Conservation (phyloP, 352 stramenopile species). For the Thraustochytrium sp. region DNA sequence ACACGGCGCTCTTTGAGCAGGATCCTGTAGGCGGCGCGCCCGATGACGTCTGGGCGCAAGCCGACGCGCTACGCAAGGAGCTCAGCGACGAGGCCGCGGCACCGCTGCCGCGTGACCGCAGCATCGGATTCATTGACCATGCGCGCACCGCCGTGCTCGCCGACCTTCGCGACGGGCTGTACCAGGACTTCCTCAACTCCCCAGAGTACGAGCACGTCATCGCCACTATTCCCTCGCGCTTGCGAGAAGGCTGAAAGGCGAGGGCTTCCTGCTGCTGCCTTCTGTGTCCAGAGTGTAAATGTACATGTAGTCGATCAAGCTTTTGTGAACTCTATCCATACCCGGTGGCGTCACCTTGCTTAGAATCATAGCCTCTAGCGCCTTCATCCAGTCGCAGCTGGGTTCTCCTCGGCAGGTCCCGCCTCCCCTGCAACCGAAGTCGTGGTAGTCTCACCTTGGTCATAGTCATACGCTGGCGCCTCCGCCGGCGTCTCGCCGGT, state of each 20-base stretch:
- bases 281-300: no score
- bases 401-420: no score
- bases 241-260: not conserved
- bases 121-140: not conserved
- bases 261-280: not conserved
- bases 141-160: not conserved
- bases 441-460: no score
- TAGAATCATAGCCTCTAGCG: no score
- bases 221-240: slow-evolving; percentile 4
- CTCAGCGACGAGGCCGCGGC: not conserved
- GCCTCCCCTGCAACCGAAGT: no score
- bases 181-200: not conserved
- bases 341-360: no score
- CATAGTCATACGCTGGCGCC: no score
- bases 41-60: not conserved
- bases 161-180: not conserved
- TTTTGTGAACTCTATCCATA: no score
- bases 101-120: not conserved
- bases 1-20: not conserved
- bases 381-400: no score
- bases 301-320: no score
- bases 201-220: slow-evolving; percentile 26
- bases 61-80: not conserved
- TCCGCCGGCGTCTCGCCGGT: no score
- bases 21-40: no score